Base-by-base conservation (phyloP, 768 basidiomycete species). In the Sarcomyxa edulis region DNA sequence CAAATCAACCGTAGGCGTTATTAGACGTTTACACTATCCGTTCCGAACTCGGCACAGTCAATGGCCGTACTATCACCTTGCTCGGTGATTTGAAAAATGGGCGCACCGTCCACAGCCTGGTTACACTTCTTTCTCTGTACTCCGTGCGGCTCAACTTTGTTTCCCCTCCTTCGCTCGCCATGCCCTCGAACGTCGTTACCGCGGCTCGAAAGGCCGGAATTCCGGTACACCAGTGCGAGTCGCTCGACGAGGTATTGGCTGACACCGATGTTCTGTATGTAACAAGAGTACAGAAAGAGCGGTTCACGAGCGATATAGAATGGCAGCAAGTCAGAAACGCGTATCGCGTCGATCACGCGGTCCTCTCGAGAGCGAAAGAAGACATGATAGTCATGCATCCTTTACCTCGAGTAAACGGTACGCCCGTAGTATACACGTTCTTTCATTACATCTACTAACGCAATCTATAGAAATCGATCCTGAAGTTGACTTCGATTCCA, bases 321-420 rank as follows among this genome's bases (percentile, higher is more conserved):
- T 99, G 92, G 89, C 68, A 82, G 47, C 73, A 80, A 32, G 91
- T 96, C 51, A 96, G 91, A 68, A 87, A 95, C 55, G 78, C 83
- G 11, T 98, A 95, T 58, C 71, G 91, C 23, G 78, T 99, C 39
- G 91, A 98, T 61, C 96, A 98, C 54, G 88, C 94, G 8, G 79
- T 98, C 22, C 71, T 99, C 19, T 81, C 92, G 5, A 72, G 87
- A 29, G 95, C 96, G 7, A 98, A 98, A 67, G 85, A 90, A 47
- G 88, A 93, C 37, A 91, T 96, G 81, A 97, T 98, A 42, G 92
- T 98, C 48, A 95, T 99, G 93, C 96, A 99, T 61, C 96, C 96
- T n/a, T 69, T 99, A 15, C 96, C 96, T 10, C 66, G 96, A 52
- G 81, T 95, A 35, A 91, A 89, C 43, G 89, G 89, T 82, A 47